Conservation (phyloP, 83 land plant genomes). For the Diphasiastrum complanatum region DNA sequence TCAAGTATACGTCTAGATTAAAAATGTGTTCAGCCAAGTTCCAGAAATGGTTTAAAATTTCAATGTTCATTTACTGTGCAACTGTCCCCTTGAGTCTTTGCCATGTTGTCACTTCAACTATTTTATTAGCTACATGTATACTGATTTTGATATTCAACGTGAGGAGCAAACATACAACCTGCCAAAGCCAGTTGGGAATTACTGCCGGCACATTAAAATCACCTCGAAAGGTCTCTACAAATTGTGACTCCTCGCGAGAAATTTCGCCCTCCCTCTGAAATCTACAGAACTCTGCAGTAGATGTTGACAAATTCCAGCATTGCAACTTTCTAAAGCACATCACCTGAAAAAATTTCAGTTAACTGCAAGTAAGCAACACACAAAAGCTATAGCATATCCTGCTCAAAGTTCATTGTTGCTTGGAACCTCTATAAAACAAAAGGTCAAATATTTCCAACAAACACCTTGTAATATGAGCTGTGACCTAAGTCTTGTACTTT, state of each 20-base stretch:
- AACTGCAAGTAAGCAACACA: neutral
- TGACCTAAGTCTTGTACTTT: too few species aligned
- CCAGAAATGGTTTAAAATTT: too few species aligned
- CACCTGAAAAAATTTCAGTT: neutral
- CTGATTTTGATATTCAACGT: neutral
- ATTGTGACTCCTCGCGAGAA: conserved; percentile 35
- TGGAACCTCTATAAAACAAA: too few species aligned
- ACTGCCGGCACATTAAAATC: conserved; percentile 19
- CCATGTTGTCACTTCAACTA: neutral
- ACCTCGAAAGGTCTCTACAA: conserved; percentile 29
- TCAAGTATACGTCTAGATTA: too few species aligned
- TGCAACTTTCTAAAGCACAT: conserved; percentile 33
- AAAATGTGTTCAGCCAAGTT: too few species aligned
- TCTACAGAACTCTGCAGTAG: conserved; percentile 29
- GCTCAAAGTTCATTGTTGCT: too few species aligned
- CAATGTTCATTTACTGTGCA: too few species aligned
- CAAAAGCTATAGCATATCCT: neutral
- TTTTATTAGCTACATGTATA: neutral
- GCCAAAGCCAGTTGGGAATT: conserved; percentile 36
- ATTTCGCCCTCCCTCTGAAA: conserved; percentile 29
- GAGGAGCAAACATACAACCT: conserved; percentile 5
- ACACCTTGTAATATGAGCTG: too few species aligned
- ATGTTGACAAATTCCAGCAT: conserved; percentile 32
- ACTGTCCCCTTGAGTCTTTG: too few species aligned
- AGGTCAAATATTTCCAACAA: too few species aligned